Percentiles rank a stretch among this genome's conserved stretches.
Conservation (phyloP, 108 stramenopile species). For the Nitzschia inconspicua region DNA sequence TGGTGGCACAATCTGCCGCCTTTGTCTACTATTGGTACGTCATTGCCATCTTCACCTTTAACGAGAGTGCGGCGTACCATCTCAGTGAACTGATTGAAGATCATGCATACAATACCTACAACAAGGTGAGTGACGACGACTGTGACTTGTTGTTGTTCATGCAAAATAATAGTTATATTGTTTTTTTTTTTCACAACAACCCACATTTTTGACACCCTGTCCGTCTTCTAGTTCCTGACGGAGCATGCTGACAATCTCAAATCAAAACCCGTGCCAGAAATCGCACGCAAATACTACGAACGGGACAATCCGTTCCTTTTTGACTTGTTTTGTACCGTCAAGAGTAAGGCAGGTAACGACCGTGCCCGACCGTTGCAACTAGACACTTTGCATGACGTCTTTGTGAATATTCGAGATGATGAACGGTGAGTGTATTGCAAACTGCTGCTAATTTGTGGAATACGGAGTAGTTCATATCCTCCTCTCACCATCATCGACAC, state of each 20-base stretch:
- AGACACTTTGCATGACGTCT: constrained; percentile 79
- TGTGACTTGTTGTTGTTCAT: too few relatives aligned
- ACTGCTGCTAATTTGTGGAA: too few relatives aligned
- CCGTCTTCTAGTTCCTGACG: constrained; percentile 62
- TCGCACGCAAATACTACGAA: constrained; percentile 72
- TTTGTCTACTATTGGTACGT: constrained; percentile 92
- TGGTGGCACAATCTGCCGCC: constrained; percentile 87
- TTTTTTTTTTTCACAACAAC: too few relatives aligned
- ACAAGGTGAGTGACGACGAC: too few relatives aligned
- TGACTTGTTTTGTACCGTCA: constrained; percentile 54
- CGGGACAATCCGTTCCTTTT: constrained; percentile 82
- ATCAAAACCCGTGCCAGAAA: constrained; percentile 51
- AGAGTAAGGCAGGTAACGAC: background rate
- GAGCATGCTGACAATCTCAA: constrained; percentile 59
- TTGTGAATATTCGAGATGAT: constrained; percentile 81
- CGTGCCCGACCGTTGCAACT: constrained; percentile 50
- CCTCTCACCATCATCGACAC: background rate
- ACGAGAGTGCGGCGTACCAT: constrained; percentile 77
- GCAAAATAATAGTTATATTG: too few relatives aligned
- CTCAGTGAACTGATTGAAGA: constrained; percentile 79
- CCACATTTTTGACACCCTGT: too few relatives aligned
- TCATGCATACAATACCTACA: constrained; percentile 87
- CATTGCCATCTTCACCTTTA: constrained; percentile 67
- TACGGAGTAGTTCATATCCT: constrained; percentile 49
- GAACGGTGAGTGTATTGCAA: too few relatives aligned